Conservation (phyloP, 2,329 filamentous ascomycete species). For the Phialemonium atrogriseum region DNA sequence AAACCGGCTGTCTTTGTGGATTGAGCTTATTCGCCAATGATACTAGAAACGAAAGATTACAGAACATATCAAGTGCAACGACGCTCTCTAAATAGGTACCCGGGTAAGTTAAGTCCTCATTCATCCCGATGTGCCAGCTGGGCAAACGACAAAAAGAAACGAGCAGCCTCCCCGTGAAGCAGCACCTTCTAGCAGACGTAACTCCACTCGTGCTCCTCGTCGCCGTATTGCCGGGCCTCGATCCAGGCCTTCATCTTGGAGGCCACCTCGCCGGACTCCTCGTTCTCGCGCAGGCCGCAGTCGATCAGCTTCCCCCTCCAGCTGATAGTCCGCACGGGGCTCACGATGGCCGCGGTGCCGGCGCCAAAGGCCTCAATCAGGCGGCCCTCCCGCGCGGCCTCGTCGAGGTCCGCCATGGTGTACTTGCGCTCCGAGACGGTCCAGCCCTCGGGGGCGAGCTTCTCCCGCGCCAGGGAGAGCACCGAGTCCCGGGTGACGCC, state of each 20-base stretch:
- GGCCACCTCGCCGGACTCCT: slow-evolving; percentile 85
- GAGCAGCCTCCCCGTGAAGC: not conserved
- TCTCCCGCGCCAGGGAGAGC: slow-evolving; percentile 75
- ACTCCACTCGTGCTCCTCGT: slow-evolving; percentile 89
- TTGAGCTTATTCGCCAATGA: too few relatives aligned
- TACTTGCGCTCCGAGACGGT: slow-evolving; percentile 81
- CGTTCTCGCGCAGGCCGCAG: slow-evolving; percentile 70
- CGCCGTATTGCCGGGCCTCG: slow-evolving; percentile 88
- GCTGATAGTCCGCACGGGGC: slow-evolving; percentile 79
- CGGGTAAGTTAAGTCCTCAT: too few relatives aligned
- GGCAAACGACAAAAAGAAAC: not conserved
- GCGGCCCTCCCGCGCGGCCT: slow-evolving; percentile 75
- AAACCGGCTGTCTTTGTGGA: too few relatives aligned
- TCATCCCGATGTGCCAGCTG: too few relatives aligned
- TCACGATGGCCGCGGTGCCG: slow-evolving; percentile 90
- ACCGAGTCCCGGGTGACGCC: slow-evolving; percentile 92
- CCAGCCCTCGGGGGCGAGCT: slow-evolving; percentile 80
- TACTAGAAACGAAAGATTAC: too few relatives aligned
- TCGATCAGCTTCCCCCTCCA: slow-evolving; percentile 77
- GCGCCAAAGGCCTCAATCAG: slow-evolving; percentile 89
- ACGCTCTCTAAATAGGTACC: too few relatives aligned
- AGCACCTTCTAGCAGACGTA: slow-evolving; percentile 34
- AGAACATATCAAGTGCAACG: too few relatives aligned
- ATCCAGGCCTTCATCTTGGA: slow-evolving; percentile 94
- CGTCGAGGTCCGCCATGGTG: slow-evolving; percentile 77